A percentile compares a stretch with the other conserved stretches of the same genome.
Evolutionary conservation across 2,329 filamentous ascomycete species (phyloP).

Genomic region (Exutisphaerella laricina): DNA sequence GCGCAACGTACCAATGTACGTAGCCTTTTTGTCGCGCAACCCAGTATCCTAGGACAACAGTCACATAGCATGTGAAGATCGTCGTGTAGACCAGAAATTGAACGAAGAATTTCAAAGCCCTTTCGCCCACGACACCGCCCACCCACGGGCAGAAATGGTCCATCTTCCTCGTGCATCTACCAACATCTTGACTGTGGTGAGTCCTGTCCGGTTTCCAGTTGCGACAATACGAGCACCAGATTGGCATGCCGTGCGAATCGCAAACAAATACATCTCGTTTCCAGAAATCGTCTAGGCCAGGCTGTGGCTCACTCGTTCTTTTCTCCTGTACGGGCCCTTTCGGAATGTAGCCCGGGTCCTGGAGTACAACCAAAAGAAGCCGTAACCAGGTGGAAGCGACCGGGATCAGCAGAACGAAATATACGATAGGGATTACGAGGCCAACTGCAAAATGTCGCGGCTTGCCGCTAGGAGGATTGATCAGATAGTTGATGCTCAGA

Average conservation of each 20-base stretch:
- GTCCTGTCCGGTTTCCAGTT: constrained; percentile 85
- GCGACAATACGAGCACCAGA: constrained; percentile 77
- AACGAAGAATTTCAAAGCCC: constrained; percentile 80
- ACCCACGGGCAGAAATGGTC: constrained; percentile 96
- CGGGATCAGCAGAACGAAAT: constrained; percentile 64
- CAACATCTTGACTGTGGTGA: constrained; percentile 79
- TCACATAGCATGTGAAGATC: constrained; percentile 58
- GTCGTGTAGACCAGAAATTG: constrained; percentile 75
- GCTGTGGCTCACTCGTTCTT: constrained; percentile 43
- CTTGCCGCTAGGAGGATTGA: constrained; percentile 40
- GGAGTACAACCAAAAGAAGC: constrained; percentile 60
- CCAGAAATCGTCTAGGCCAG: constrained; percentile 71
- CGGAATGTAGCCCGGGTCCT: constrained; percentile 68
- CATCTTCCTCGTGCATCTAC: constrained; percentile 80
- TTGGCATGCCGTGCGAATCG: constrained; percentile 73
- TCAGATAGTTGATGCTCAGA: constrained; percentile 63
- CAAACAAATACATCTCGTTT: constrained; percentile 78
- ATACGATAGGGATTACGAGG: constrained; percentile 64
- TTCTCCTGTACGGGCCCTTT: constrained; percentile 42
- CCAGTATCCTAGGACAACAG: constrained; percentile 61
- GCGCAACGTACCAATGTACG: constrained; percentile 58
- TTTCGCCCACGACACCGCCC: constrained; percentile 82
- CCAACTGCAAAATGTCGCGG: constrained; percentile 51
- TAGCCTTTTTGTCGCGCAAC: constrained; percentile 48
- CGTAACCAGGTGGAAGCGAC: constrained; percentile 65